These are phyloP conservation scores for Henningerozyma blattae DNA, from an alignment of 805 yeast species.

Conservation along the genomic window DNA sequence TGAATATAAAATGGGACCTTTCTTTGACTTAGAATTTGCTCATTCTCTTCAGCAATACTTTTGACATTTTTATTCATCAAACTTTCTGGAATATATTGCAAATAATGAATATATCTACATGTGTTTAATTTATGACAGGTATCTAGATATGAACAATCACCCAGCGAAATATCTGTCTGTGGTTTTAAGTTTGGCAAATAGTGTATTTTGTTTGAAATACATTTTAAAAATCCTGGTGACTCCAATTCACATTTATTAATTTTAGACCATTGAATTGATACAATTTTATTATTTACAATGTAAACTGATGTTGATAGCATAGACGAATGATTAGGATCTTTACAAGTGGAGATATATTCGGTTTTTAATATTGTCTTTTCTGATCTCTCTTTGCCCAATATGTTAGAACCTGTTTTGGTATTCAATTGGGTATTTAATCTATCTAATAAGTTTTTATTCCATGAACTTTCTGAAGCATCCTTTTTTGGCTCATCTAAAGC, in stretches of 20 bases:
- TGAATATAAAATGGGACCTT: constrained; percentile 22
- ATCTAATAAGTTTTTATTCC: constrained; percentile 1
- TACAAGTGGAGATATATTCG: constrained; percentile 18
- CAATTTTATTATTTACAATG: constrained; percentile 17
- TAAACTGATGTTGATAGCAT: constrained; percentile 11
- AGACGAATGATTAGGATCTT: constrained; percentile 11
- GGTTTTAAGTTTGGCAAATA: constrained; percentile 41
- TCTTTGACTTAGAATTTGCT: constrained; percentile 10
- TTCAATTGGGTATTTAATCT: constrained; percentile 10
- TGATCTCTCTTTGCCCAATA: constrained; percentile 19
- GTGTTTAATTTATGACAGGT: constrained; percentile 79
- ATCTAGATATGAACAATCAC: constrained; percentile 89
- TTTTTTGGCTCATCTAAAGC: not conserved
- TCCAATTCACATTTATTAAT: constrained; percentile 11
- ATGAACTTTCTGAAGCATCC: constrained; percentile 2
- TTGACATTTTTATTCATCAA: constrained; percentile 12
- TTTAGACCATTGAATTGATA: constrained; percentile 19
- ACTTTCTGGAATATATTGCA: constrained; percentile 28
- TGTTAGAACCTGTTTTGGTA: constrained; percentile 13
- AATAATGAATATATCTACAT: constrained; percentile 76
- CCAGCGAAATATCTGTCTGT: constrained; percentile 60
- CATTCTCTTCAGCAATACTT: constrained; percentile 14
- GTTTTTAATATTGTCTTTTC: constrained; percentile 4
- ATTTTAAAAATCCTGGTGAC: constrained; percentile 16
- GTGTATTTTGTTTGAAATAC: constrained; percentile 32